Evolutionary conservation across 2,329 filamentous ascomycete species (phyloP).

Genomic region (Neurospora sp.): DNA sequence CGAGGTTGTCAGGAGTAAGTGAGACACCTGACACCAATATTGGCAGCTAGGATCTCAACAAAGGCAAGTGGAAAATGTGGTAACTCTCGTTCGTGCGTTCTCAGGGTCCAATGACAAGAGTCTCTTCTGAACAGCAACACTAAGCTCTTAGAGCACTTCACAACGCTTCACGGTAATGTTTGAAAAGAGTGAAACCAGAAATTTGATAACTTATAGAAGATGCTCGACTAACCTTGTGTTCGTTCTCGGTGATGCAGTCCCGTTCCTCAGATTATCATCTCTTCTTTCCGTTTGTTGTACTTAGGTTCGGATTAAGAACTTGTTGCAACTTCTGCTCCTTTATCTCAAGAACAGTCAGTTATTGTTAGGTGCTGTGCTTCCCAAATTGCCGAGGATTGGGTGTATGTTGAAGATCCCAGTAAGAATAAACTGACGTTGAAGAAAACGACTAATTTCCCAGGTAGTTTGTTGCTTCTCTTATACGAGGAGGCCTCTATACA

Average conservation of each 20-base stretch:
- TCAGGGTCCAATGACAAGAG: neutral
- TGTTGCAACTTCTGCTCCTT: neutral
- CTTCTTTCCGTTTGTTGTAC: neutral
- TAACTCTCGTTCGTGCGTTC: neutral
- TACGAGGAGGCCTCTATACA: neutral
- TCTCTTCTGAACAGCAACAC: neutral
- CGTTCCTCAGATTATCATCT: too few species aligned
- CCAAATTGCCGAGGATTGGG: too few species aligned
- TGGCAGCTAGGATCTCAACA: neutral
- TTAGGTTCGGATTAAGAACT: neutral
- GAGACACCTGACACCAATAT: neutral
- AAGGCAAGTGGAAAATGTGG: neutral
- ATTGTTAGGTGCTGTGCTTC: too few species aligned
- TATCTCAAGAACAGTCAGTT: too few species aligned
- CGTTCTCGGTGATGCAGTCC: neutral
- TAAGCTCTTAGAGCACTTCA: neutral
- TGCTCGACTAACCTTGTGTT: neutral
- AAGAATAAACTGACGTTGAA: neutral
- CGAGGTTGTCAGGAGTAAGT: neutral
- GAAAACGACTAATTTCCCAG: neutral
- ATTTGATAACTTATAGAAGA: neutral
- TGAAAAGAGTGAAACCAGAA: neutral
- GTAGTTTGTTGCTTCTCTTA: neutral
- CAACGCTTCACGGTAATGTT: neutral
- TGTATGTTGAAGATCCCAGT: too few species aligned